These are phyloP conservation scores for Pyrenochaeta sp. DNA, from an alignment of 2,329 filamentous ascomycete species.

Conservation along the genomic window DNA sequence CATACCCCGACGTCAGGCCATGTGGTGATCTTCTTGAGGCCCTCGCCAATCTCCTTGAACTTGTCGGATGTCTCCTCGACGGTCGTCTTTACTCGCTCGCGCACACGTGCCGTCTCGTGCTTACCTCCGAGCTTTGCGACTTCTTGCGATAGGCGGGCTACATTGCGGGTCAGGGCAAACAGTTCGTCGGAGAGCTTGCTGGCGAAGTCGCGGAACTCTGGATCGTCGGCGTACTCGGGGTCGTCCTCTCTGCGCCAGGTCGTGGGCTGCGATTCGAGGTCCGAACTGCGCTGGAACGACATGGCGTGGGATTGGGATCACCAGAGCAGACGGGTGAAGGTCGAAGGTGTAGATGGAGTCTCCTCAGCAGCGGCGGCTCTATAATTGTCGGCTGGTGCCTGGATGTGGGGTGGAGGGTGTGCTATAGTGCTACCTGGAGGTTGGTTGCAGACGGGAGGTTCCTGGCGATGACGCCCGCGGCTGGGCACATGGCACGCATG, in stretches of 20 bases:
- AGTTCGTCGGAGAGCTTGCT: slow-evolving; percentile 85
- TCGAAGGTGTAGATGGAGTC: neutral
- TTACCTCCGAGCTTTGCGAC: slow-evolving; percentile 86
- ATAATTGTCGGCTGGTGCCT: slow-evolving; percentile 10
- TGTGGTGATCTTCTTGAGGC: slow-evolving; percentile 87
- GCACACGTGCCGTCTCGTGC: slow-evolving; percentile 87
- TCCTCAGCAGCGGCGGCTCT: slow-evolving; percentile 9
- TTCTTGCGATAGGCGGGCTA: slow-evolving; percentile 83
- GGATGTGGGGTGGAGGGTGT: slow-evolving; percentile 6
- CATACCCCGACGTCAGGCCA: slow-evolving; percentile 75
- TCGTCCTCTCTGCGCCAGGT: slow-evolving; percentile 73
- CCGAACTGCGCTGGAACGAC: slow-evolving; percentile 90
- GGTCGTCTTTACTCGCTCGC: slow-evolving; percentile 87
- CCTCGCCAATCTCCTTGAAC: slow-evolving; percentile 92
- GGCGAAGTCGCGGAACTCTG: slow-evolving; percentile 85
- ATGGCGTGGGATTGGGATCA: slow-evolving; percentile 57
- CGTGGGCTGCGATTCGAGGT: slow-evolving; percentile 80
- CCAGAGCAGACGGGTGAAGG: too few relatives aligned
- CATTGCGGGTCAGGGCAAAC: slow-evolving; percentile 87
- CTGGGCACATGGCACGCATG: slow-evolving; percentile 23
- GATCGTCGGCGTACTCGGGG: slow-evolving; percentile 84
- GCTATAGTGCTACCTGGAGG: slow-evolving; percentile 33
- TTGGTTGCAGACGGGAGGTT: slow-evolving; percentile 29
- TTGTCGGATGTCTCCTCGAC: slow-evolving; percentile 84
- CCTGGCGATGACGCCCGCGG: slow-evolving; percentile 31